phyloP scores from a whole-genome alignment of 805 yeast species.

The Saccharomycopsis sp. region DNA sequence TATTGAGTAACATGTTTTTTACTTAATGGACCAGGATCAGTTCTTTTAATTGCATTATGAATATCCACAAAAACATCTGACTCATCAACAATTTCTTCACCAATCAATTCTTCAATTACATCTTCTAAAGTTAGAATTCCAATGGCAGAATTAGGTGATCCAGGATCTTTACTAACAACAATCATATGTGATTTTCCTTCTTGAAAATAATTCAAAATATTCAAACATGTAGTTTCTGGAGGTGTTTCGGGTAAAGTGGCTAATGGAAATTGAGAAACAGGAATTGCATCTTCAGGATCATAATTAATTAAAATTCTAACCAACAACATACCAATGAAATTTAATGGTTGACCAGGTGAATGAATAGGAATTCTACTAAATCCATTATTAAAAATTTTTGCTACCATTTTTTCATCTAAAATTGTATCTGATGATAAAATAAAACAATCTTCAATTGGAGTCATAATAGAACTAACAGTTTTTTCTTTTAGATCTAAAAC shows the following conservation, averaged over 20 bases:
- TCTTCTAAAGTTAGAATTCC: constrained; percentile 94
- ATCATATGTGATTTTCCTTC: constrained; percentile 98
- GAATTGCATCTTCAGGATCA: constrained; percentile 92
- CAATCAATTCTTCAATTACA: constrained; percentile 95
- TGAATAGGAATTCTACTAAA: constrained; percentile 93
- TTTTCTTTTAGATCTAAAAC: constrained; percentile 92
- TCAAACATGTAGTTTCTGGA: constrained; percentile 84
- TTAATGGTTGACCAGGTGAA: constrained; percentile 76
- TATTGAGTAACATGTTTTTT: constrained; percentile 61
- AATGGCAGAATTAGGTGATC: constrained; percentile 69
- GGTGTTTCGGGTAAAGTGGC: constrained; percentile 95
- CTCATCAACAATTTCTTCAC: constrained; percentile 96
- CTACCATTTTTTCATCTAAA: constrained; percentile 75
- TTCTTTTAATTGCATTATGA: constrained; percentile 73
- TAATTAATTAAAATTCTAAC: constrained; percentile 89
- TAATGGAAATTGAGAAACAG: constrained; percentile 86
- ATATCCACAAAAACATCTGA: constrained; percentile 89
- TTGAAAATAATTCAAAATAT: constrained; percentile 90
- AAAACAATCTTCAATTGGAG: constrained; percentile 84
- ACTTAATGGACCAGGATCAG: constrained; percentile 64
- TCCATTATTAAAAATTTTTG: constrained; percentile 86
- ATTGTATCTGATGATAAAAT: constrained; percentile 78
- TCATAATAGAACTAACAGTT: constrained; percentile 79
- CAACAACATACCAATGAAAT: constrained; percentile 89
- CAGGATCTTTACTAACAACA: constrained; percentile 79